Base-by-base conservation (phyloP, 371 early-diverging fungal genomes). In the Syncephalastrum contaminatum region DNA sequence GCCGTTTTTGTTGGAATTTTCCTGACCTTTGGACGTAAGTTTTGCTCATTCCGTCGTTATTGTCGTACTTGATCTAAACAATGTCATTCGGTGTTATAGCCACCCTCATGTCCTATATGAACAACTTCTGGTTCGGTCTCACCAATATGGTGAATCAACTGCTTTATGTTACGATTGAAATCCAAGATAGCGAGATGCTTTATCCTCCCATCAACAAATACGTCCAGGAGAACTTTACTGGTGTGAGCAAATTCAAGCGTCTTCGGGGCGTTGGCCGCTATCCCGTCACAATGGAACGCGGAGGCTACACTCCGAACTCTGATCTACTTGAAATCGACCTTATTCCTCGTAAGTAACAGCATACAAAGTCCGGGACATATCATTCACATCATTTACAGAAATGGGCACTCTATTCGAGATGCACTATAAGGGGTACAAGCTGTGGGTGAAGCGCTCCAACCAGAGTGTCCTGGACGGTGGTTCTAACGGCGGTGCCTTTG, bases 401-500 rank as follows among this genome's bases (percentile, higher is more conserved):
- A 19, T 58, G 41, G 63, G 60, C 6, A 48, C 48, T n/a, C 44
- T 54, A 4, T 58, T 67, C 4, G 48, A 48, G 24, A 58, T 70
- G n/a, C 13, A 27, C 4, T 71, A 74, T 25, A 74, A 71, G 16
- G 64, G 64, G 3, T 48, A 66, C 18, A 64, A 59, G 12, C 51
- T 74, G 12, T 69, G 72, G 67, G 53, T 66, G 0, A 56, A 58
- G 39, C 56, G 58, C 16, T 52, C 42, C n/a, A 70, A 68, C 40
- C 47, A 59, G 12, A 58, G 56, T 20, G 42, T 40, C 16, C 36
- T 43, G 24, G 51, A 51, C 10, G 10, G 43, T 2, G 13, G 40
- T 5, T 39, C 30, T 6, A 54, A 30, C 27, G 56, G 59, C 39
- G 46, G 41, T 15, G n/a, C 48, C n/a, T 25, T 40, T 42, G 40